Percentiles rank a stretch among this genome's conserved stretches.
phyloP scores from a whole-genome alignment of 169 alveolate species.

The Amoebophrya sp. region DNA sequence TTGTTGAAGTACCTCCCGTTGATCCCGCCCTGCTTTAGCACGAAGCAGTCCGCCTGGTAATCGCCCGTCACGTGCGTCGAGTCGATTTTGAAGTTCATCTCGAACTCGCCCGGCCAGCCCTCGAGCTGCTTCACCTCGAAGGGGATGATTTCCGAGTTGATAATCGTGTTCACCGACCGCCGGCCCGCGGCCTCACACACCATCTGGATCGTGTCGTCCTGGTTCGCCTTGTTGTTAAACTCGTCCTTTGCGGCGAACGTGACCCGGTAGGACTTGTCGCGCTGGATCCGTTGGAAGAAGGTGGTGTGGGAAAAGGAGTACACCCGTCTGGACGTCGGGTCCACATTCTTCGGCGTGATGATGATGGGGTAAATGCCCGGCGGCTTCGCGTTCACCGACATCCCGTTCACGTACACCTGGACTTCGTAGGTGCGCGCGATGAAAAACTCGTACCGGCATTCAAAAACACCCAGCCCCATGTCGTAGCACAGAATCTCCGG shows the following conservation, averaged over 20 bases:
- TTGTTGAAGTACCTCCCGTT: slow-evolving; percentile 49
- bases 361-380: slow-evolving; percentile 10
- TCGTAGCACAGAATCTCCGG: slow-evolving; percentile 13
- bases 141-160: background rate
- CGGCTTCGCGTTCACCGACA: background rate
- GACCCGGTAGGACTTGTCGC: background rate
- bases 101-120: slow-evolving; percentile 22
- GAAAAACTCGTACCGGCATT: slow-evolving; percentile 27
- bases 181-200: slow-evolving; percentile 32
- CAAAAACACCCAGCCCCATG: slow-evolving; percentile 33
- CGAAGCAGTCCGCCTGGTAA: slow-evolving; percentile 43
- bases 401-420: slow-evolving; percentile 33
- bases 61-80: slow-evolving; percentile 15
- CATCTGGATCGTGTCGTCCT: slow-evolving; percentile 31
- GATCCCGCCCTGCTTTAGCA: slow-evolving; percentile 45
- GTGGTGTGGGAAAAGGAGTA: slow-evolving; percentile 23
- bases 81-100: slow-evolving; percentile 20
- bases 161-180: background rate
- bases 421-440: background rate
- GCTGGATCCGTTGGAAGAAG: slow-evolving; percentile 24
- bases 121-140: slow-evolving; percentile 24
- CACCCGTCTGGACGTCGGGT: slow-evolving; percentile 19
- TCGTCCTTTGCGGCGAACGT: slow-evolving; percentile 34
- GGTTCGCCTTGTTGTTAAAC: slow-evolving; percentile 23
- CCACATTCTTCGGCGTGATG: slow-evolving; percentile 30